Percentiles rank a stretch among this genome's conserved stretches.
Conservation (phyloP, 2,329 filamentous ascomycete species). For the Alternaria alternata region DNA sequence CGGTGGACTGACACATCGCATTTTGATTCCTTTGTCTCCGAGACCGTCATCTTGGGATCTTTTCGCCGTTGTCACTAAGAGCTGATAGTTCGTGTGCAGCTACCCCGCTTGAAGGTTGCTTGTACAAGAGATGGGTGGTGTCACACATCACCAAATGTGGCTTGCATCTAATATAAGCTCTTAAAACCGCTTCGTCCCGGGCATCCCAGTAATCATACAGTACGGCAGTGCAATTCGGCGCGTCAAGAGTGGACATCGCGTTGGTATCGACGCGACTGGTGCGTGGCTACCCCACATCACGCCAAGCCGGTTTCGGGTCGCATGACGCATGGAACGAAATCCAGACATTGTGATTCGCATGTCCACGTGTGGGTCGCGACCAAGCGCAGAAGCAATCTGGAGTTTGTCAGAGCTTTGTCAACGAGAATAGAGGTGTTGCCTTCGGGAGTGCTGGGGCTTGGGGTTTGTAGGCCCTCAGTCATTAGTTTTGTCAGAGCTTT, state of each 20-base stretch:
- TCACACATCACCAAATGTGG: not conserved
- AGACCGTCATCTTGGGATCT: conserved; percentile 35
- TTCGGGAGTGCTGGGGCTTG: too few species aligned
- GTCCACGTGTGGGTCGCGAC: conserved; percentile 5
- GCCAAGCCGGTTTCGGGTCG: conserved; percentile 21
- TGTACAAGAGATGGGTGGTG: not conserved
- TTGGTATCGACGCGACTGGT: not conserved
- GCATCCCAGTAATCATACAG: conserved; percentile 3
- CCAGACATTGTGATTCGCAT: conserved; percentile 19
- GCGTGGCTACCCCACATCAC: conserved; percentile 36
- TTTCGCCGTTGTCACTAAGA: not conserved
- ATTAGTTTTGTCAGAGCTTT: conserved; percentile 24
- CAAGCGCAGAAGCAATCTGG: not conserved
- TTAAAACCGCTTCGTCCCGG: not conserved
- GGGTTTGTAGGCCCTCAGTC: too few species aligned
- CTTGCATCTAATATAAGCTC: conserved; percentile 8
- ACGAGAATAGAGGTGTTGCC: not conserved
- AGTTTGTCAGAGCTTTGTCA: conserved; percentile 29
- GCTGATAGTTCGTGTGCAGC: not conserved
- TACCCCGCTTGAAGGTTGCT: not conserved
- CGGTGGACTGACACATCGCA: conserved; percentile 46
- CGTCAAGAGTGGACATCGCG: conserved; percentile 3
- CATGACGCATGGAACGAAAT: conserved; percentile 16
- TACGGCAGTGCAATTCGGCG: conserved; percentile 33
- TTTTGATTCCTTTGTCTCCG: conserved; percentile 36